Conservation (phyloP, 768 basidiomycete species). For the Phylloporus arenicola region DNA sequence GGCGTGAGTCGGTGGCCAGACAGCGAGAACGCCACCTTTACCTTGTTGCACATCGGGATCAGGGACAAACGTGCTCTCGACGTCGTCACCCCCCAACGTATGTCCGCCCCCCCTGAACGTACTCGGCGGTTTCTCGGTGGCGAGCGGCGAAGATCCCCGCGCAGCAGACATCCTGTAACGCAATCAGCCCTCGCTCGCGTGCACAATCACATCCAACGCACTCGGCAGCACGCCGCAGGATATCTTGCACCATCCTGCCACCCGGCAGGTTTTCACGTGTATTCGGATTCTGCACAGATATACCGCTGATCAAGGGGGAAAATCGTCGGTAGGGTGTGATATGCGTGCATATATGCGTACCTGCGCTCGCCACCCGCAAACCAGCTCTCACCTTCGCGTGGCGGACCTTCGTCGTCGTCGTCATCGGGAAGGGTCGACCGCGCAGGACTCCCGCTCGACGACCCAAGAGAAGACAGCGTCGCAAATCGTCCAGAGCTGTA, state of each 20-base stretch:
- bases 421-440: constrained; percentile 26
- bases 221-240: constrained; percentile 79
- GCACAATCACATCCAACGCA: constrained; percentile 33
- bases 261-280: constrained; percentile 40
- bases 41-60: constrained; percentile 51
- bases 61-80: constrained; percentile 68
- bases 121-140: constrained; percentile 14
- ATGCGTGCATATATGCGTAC: constrained; percentile 34
- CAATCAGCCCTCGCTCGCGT: not conserved
- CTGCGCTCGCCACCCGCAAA: constrained; percentile 96
- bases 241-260: constrained; percentile 58
- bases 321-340: not conserved
- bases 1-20: not conserved
- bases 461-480: constrained; percentile 32
- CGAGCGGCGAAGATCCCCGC: constrained; percentile 13
- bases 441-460: constrained; percentile 8
- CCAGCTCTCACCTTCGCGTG: constrained; percentile 54
- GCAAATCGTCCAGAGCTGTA: constrained; percentile 29
- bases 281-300: constrained; percentile 85
- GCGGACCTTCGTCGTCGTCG: constrained; percentile 44
- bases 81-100: constrained; percentile 86
- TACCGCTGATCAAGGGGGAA: constrained; percentile 50
- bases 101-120: constrained; percentile 73
- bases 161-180: constrained; percentile 15
- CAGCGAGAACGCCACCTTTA: not conserved